Evolutionary conservation across 176 grass and related monocot genomes (phyloP).

Genomic region (Oryza glumipatula): DNA sequence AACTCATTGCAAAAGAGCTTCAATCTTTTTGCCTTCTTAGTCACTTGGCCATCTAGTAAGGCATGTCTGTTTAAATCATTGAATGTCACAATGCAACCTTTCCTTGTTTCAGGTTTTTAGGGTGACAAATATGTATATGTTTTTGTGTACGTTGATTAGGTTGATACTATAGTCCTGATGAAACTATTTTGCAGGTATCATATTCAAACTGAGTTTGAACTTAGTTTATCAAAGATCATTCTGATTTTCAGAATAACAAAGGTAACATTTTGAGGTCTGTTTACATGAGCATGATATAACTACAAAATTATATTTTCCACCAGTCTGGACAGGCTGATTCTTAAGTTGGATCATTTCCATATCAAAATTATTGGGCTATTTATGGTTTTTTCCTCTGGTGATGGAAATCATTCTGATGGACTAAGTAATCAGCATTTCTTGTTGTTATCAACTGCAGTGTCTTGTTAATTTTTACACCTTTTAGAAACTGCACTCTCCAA

Average conservation of each 20-base stretch:
- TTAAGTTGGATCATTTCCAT: no score
- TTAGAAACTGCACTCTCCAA: no score
- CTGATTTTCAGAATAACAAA: no score
- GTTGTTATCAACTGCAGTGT: background rate
- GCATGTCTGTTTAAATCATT: no score
- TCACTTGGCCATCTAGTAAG: no score
- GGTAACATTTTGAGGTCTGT: constrained; percentile 5
- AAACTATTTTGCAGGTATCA: background rate
- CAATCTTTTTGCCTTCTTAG: no score
- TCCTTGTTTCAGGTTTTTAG: no score
- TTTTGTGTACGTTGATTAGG: background rate
- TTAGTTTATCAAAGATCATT: background rate
- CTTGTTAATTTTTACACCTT: background rate
- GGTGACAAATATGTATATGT: no score
- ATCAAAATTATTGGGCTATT: background rate
- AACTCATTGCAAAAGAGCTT: no score
- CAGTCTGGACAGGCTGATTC: background rate
- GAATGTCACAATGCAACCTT: no score
- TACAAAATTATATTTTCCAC: background rate
- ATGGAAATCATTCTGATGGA: constrained; percentile 8
- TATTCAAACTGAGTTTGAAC: background rate
- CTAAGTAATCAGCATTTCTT: background rate
- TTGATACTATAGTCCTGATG: background rate
- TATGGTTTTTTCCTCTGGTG: background rate
- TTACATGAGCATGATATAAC: background rate